Evolutionary conservation across 2,329 filamentous ascomycete species (phyloP).

Genomic region (Podosphaera fusca): DNA sequence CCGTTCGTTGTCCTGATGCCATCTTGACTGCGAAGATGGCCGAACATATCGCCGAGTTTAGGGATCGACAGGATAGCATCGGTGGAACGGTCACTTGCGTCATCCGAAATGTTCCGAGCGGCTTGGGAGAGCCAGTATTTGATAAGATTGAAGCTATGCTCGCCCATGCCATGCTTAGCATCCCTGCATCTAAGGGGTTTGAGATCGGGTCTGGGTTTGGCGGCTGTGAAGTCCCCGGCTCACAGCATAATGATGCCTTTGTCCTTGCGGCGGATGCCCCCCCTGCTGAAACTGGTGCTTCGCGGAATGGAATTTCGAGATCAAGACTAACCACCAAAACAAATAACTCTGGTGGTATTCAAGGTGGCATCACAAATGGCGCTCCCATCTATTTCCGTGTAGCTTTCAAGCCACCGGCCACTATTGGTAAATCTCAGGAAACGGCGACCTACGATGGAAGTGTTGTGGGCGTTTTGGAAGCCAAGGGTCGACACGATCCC

Average conservation of each 20-base stretch:
- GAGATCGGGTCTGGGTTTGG: constrained; percentile 86
- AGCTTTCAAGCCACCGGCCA: constrained; percentile 85
- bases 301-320: constrained; percentile 22
- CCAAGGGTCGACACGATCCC: constrained; percentile 86
- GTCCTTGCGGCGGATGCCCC: constrained; percentile 25
- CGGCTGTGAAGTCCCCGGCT: constrained; percentile 67
- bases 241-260: constrained; percentile 81
- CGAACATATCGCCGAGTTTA: constrained; percentile 51
- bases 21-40: constrained; percentile 49
- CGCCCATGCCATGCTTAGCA: constrained; percentile 82
- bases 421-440: constrained; percentile 69
- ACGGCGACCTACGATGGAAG: constrained; percentile 60
- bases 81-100: constrained; percentile 90
- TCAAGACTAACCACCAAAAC: constrained; percentile 56
- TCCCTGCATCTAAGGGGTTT: constrained; percentile 87
- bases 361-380: constrained; percentile 88
- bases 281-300: constrained; percentile 23
- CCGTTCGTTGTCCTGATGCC: constrained; percentile 63
- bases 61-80: constrained; percentile 65
- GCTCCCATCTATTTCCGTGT: constrained; percentile 86
- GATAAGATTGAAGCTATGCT: constrained; percentile 86
- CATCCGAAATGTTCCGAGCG: constrained; percentile 62
- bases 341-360: constrained; percentile 86
- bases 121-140: constrained; percentile 82
- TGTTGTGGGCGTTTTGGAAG: constrained; percentile 50